Evolutionary conservation across 148 eudicot genomes (phyloP).

Genomic region (Camellia granthamiana): DNA sequence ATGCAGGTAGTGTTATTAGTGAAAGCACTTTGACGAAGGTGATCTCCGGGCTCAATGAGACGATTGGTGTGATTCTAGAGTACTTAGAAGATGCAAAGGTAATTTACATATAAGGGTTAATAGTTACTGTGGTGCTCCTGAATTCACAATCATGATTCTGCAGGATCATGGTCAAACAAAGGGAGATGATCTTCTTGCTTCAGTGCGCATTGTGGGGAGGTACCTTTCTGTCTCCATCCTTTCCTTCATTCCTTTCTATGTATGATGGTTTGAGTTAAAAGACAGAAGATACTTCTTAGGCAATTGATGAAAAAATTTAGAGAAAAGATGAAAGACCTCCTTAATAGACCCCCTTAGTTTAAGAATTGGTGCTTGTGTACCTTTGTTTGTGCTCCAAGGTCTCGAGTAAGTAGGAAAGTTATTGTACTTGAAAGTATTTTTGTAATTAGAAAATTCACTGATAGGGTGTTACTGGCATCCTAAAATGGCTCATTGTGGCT

Average conservation of each 20-base stretch:
- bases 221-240: conserved; percentile 20
- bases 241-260: conserved; percentile 9
- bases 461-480: no score
- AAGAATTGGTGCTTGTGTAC: no score
- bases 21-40: conserved; percentile 61
- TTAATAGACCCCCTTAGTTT: no score
- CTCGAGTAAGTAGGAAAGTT: no score
- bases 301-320: no score
- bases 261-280: no score
- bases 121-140: neutral
- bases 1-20: conserved; percentile 45
- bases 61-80: conserved; percentile 69
- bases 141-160: conserved; percentile 11
- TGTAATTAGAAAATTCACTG: no score
- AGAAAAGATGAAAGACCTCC: no score
- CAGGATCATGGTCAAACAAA: conserved; percentile 79
- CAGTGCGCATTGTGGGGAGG: conserved; percentile 86
- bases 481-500: no score
- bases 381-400: no score
- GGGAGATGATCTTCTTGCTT: conserved; percentile 93
- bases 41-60: conserved; percentile 80
- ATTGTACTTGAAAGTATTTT: no score
- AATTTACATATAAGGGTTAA: neutral
- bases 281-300: no score
- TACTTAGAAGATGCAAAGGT: conserved; percentile 93